Evolutionary conservation across 1,139 yeast genomes (phyloP).

Genomic region (Zygoascus sp.): DNA sequence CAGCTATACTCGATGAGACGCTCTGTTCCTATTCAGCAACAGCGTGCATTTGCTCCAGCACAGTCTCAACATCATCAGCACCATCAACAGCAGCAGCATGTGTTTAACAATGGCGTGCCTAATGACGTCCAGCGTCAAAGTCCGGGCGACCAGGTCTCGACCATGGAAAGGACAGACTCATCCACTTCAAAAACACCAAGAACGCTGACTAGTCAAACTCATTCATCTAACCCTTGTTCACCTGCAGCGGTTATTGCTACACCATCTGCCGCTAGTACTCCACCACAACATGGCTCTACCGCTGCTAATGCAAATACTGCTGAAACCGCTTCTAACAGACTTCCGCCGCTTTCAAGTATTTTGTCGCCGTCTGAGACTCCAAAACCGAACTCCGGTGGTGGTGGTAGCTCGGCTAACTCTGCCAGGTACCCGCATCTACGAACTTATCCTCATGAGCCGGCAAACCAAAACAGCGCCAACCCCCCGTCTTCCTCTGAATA

Average conservation of each 20-base stretch:
- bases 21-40: neutral
- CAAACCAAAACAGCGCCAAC: neutral
- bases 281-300: neutral
- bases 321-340: neutral
- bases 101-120: too few species aligned
- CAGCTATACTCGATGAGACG: constrained; percentile 3
- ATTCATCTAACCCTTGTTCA: neutral
- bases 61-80: too few species aligned
- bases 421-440: neutral
- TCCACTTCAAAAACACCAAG: neutral
- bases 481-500: constrained; percentile 6
- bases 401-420: neutral
- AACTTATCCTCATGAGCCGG: neutral
- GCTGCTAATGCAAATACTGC: neutral
- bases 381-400: neutral
- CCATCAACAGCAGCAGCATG: too few species aligned
- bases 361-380: constrained; percentile 3
- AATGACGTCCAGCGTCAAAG: neutral
- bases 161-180: neutral
- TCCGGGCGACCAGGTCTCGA: neutral
- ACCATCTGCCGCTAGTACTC: neutral
- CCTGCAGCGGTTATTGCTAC: neutral
- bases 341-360: constrained; percentile 8
- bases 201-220: neutral
- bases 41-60: neutral